These are phyloP conservation scores for Pestalotiopsis sp. DNA, from an alignment of 2,329 filamentous ascomycete genomes.

Conservation along the genomic window DNA sequence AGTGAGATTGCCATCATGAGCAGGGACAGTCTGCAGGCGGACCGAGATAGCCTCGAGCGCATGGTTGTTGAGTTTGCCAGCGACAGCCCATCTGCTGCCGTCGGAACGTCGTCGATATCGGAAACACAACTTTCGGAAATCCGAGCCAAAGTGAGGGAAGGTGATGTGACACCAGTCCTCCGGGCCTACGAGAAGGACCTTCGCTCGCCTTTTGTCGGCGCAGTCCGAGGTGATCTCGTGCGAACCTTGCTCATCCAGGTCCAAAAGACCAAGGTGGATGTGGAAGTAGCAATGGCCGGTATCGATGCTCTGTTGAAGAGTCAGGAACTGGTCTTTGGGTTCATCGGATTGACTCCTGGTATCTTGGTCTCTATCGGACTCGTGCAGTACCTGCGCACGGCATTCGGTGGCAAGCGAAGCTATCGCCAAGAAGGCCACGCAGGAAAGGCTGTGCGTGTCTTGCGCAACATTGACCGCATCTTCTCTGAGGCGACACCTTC, in stretches of 20 bases:
- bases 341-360: conserved; percentile 90
- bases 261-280: conserved; percentile 98
- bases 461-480: conserved; percentile 87
- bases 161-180: conserved; percentile 89
- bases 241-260: conserved; percentile 93
- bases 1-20: conserved; percentile 98
- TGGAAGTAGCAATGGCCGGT: conserved; percentile 93
- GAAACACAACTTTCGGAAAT: conserved; percentile 75
- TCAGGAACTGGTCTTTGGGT: conserved; percentile 97
- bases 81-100: conserved; percentile 71
- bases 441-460: conserved; percentile 72
- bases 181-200: conserved; percentile 91
- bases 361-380: conserved; percentile 82
- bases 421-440: conserved; percentile 66
- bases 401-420: conserved; percentile 73
- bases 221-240: conserved; percentile 83
- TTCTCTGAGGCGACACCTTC: conserved; percentile 70
- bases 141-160: conserved; percentile 79
- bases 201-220: conserved; percentile 77
- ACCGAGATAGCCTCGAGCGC: conserved; percentile 88
- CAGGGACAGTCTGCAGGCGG: conserved; percentile 85
- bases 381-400: conserved; percentile 69
- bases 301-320: conserved; percentile 95
- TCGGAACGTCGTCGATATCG: conserved; percentile 54
- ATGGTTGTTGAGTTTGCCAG: conserved; percentile 98